A percentile compares a stretch with the other conserved stretches of the same genome.
These are phyloP conservation scores for Isochrysis galbana DNA, from an alignment of 78 protist genomes.

Conservation along the genomic window DNA sequence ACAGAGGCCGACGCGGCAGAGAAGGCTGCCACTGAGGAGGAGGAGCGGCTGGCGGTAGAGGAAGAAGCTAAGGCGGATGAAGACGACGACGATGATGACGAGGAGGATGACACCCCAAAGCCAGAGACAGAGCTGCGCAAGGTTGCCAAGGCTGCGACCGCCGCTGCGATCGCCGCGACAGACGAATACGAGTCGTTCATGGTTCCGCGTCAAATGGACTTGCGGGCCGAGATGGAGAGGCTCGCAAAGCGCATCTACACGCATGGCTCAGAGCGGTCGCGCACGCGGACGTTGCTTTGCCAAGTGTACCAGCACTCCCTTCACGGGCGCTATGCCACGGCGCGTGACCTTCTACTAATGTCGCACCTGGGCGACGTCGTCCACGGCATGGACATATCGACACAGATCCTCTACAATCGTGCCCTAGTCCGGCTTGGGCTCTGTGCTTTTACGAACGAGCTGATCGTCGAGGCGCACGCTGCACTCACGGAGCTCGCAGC, in stretches of 20 bases:
- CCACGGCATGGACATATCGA: background rate
- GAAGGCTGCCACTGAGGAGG: background rate
- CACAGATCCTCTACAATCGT: slow-evolving; percentile 89
- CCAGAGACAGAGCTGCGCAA: background rate
- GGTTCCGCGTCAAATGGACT: background rate
- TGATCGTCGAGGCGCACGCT: slow-evolving; percentile 19
- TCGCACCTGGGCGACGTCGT: slow-evolving; percentile 76
- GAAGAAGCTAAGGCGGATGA: slow-evolving; percentile 64
- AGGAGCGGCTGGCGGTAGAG: slow-evolving; percentile 57
- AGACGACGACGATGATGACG: slow-evolving; percentile 35
- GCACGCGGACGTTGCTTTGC: slow-evolving; percentile 76
- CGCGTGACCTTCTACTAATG: slow-evolving; percentile 90
- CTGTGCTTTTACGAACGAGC: slow-evolving; percentile 88
- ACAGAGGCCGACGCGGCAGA: background rate
- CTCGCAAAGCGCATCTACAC: slow-evolving; percentile 64
- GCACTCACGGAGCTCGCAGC: slow-evolving; percentile 67
- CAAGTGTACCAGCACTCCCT: slow-evolving; percentile 75
- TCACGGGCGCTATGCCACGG: slow-evolving; percentile 53
- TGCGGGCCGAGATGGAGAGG: background rate
- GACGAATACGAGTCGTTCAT: background rate
- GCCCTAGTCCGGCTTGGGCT: slow-evolving; percentile 91
- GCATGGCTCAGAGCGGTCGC: slow-evolving; percentile 70
- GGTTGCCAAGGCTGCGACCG: background rate
- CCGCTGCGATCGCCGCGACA: background rate
- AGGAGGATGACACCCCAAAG: background rate